phyloP scores from a whole-genome alignment of 208 protist genomes.

The Naegleria fowleri region DNA sequence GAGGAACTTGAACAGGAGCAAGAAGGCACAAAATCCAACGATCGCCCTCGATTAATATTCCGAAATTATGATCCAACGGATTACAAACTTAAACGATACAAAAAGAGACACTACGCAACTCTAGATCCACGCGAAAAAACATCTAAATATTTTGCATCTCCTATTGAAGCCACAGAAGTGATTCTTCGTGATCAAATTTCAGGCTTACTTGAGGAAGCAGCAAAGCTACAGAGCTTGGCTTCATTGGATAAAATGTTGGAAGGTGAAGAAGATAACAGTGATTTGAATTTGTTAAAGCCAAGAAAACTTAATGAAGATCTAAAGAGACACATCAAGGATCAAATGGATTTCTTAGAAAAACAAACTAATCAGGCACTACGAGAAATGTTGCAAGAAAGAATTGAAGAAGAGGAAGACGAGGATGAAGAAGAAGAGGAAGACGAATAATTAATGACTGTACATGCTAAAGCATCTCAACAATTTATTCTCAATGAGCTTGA shows the following conservation, averaged over 20 bases:
- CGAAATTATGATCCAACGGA: background rate
- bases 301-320: background rate
- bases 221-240: background rate
- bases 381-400: background rate
- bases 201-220: background rate
- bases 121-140: background rate
- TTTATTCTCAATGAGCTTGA: no score
- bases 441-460: background rate
- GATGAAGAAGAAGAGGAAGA: background rate
- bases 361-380: background rate
- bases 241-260: background rate
- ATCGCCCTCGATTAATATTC: background rate
- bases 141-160: background rate
- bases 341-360: background rate
- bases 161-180: background rate
- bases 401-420: background rate
- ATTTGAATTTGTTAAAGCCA: background rate
- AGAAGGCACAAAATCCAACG: background rate
- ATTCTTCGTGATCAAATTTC: background rate
- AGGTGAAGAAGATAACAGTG: background rate
- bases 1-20: background rate
- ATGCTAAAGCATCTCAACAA: background rate
- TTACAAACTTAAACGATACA: background rate
- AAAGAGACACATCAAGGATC: background rate
- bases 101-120: background rate